Percentiles rank a stretch among this genome's conserved stretches.
These are phyloP conservation scores for Trapa incisa DNA, from an alignment of 345 rosid genomes.

Conservation along the genomic window DNA sequence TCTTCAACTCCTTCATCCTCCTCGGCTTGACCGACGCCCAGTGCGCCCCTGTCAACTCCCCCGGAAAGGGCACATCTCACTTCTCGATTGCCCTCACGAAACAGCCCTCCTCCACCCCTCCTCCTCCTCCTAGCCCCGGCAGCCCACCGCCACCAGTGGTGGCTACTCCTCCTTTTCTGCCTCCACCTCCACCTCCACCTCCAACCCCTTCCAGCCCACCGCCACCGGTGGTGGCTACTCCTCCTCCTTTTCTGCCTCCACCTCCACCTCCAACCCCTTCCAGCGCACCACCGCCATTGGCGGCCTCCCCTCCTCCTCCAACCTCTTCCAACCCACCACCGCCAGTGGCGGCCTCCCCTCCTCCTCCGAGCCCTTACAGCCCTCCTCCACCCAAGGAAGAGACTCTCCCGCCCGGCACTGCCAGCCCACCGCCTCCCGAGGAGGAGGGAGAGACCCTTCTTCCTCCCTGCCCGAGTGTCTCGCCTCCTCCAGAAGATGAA, in stretches of 20 bases:
- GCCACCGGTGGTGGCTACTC: not conserved
- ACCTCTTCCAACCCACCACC: not conserved
- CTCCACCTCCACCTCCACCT: not conserved
- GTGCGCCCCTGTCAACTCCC: slow-evolving; percentile 4
- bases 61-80: slow-evolving; percentile 5
- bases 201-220: not conserved
- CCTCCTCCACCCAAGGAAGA: not conserved
- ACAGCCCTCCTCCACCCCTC: not conserved
- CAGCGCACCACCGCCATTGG: not conserved
- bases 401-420: not conserved
- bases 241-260: not conserved
- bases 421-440: not conserved
- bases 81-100: not conserved
- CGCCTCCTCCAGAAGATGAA: not conserved
- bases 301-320: not conserved
- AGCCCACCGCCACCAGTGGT: not conserved
- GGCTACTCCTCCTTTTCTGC: not conserved
- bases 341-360: not conserved
- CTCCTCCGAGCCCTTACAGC: not conserved
- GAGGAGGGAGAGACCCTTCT: not conserved
- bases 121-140: not conserved
- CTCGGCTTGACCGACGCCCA: slow-evolving; percentile 12
- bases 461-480: not conserved
- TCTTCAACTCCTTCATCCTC: slow-evolving; percentile 8
- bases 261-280: not conserved